Evolutionary conservation across 2,329 filamentous ascomycete genomes (phyloP), one percentile per base, ranked within the genome.

Genomic region (Neurospora crassa): DNA sequence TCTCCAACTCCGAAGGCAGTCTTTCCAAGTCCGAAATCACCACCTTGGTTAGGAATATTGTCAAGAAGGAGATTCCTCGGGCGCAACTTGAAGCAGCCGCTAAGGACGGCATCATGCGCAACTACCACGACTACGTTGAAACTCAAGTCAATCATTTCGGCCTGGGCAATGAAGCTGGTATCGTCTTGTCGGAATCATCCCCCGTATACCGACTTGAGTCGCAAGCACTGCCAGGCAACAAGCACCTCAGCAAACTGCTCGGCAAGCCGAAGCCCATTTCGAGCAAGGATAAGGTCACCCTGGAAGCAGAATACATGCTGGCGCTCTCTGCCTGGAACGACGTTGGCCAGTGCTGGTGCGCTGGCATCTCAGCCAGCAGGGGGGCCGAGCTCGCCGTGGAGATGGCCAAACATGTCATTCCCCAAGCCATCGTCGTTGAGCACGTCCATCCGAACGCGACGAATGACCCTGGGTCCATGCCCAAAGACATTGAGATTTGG

Each of bases 261-360:
- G 53, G 53, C 7, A 63, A 63, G 29, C 24, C 53, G n/a, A 63
- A 63, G 29, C 53, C 29, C 24, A 63, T 63, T 11, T 34, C 53
- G 5, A 10, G 16, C 53, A 63, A 63, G 18, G 53, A 63, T 16
- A 14, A 63, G 7, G 7, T 37, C 53, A 29, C 14, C 53, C 8
- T 63, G 29, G 53, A 63, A 37, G 53, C 0, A 3, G 24, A 34
- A 29, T 63, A 63, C 29, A 63, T 47, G 11, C 72, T 84, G 0
- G 93, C 91, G 0, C 84, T 97, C 2, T 78, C 81, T 1, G 81
- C 84, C 3, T 97, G 94, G 93, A 83, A 89, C 11, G 92, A 97
- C 68, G 86, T 91, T 42, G 92, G 92, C 24, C 92, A 98, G 73
- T 96, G 93, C 80, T 98, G 93, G 92, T 98, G 95, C 79, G 89